These are phyloP conservation scores for Naganishia albida DNA, from an alignment of 1,284 basidiomycete species.

Conservation along the genomic window DNA sequence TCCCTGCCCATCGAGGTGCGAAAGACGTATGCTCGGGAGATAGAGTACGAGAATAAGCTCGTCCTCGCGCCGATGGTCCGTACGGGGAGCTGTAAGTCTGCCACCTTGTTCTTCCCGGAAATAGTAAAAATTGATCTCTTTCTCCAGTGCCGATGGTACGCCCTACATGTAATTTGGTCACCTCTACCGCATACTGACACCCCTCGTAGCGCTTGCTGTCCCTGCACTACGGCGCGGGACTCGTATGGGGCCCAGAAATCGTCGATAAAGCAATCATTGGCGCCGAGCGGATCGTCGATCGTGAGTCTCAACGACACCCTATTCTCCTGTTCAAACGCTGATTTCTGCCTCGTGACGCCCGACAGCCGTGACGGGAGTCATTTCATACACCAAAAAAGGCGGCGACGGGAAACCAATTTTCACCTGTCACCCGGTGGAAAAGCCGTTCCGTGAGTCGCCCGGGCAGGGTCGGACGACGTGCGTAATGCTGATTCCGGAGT, in stretches of 20 bases:
- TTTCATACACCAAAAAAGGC: conserved; percentile 68
- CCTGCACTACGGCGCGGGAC: conserved; percentile 86
- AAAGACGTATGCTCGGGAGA: conserved; percentile 43
- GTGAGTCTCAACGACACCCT: conserved; percentile 58
- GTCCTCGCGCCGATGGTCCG: conserved; percentile 95
- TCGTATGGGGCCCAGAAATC: conserved; percentile 97
- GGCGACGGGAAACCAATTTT: conserved; percentile 79
- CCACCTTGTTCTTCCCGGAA: not conserved
- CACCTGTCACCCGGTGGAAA: conserved; percentile 91
- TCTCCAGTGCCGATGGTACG: conserved; percentile 40
- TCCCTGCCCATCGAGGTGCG: conserved; percentile 40
- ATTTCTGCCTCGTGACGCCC: conserved; percentile 28
- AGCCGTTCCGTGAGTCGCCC: conserved; percentile 63
- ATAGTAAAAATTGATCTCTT: not conserved
- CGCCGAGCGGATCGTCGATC: conserved; percentile 75
- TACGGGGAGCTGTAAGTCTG: conserved; percentile 73
- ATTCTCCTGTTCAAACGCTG: conserved; percentile 7
- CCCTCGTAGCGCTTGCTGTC: conserved; percentile 74
- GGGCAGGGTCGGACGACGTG: not conserved
- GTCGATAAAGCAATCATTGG: conserved; percentile 96
- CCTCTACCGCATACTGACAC: conserved; percentile 52
- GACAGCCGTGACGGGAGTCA: conserved; percentile 78
- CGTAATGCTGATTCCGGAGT: not conserved
- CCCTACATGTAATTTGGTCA: not conserved
- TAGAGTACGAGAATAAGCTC: conserved; percentile 68